phyloP scores from a whole-genome alignment of 2,329 filamentous ascomycete species.

The Tolypocladium cylindrosporum region DNA sequence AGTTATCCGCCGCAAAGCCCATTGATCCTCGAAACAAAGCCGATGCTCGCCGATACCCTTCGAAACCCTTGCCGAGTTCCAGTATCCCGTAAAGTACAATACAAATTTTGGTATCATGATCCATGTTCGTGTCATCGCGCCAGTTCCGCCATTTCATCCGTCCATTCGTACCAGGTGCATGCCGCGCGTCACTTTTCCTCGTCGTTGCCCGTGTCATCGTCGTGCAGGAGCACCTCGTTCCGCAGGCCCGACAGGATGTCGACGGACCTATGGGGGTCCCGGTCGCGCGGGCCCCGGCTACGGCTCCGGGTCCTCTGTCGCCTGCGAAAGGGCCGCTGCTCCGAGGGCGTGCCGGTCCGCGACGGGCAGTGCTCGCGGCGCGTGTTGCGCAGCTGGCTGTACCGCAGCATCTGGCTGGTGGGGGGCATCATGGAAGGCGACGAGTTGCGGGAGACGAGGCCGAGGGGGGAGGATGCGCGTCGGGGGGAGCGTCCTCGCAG shows the following conservation, averaged over 20 bases:
- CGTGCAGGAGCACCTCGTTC: conserved; percentile 19
- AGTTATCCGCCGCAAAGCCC: not conserved
- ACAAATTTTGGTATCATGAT: not conserved
- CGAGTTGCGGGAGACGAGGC: conserved; percentile 19
- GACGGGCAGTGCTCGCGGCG: conserved; percentile 35
- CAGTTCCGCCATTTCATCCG: not conserved
- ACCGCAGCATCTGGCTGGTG: conserved; percentile 29
- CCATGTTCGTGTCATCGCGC: not conserved
- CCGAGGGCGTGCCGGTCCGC: conserved; percentile 23
- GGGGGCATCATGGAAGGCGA: conserved; percentile 28
- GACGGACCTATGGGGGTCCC: conserved; percentile 15
- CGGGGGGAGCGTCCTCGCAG: conserved; percentile 30
- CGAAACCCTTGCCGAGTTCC: not conserved
- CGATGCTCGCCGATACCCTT: not conserved
- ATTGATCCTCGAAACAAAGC: not conserved
- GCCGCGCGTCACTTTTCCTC: not conserved
- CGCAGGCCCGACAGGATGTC: conserved; percentile 22
- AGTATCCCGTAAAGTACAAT: not conserved
- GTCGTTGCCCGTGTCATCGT: conserved; percentile 1
- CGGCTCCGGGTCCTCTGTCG: conserved; percentile 28
- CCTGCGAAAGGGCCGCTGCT: conserved; percentile 20
- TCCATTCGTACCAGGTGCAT: not conserved
- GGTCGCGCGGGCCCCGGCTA: conserved; percentile 23
- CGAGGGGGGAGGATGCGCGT: conserved; percentile 26
- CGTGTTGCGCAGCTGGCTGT: conserved; percentile 27